Conservation (phyloP, 441 rosid genomes). For the Breynia disticha region DNA sequence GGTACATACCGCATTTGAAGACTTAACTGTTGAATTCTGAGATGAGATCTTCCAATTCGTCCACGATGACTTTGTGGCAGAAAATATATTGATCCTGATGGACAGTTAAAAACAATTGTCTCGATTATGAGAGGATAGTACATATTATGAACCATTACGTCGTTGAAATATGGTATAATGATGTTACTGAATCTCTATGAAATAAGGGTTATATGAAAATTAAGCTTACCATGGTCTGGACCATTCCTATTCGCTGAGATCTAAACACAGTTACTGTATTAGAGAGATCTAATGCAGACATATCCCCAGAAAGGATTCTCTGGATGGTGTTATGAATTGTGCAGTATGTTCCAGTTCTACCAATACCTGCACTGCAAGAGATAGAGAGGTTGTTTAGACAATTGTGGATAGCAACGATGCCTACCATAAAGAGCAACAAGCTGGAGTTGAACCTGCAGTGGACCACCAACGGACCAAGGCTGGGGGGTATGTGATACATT, state of each 20-base stretch:
- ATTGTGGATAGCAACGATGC: not conserved
- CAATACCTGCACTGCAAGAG: constrained; percentile 83
- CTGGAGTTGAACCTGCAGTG: constrained; percentile 75
- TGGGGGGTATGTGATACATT: constrained; percentile 41
- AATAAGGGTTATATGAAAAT: not conserved
- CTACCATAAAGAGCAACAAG: not conserved
- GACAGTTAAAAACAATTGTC: not conserved
- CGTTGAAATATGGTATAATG: too few relatives aligned
- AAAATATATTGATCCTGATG: constrained; percentile 68
- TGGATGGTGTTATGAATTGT: constrained; percentile 79
- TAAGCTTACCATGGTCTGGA: constrained; percentile 45
- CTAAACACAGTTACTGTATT: constrained; percentile 55
- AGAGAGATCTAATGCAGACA: constrained; percentile 68
- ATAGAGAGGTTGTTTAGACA: not conserved
- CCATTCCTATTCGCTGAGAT: constrained; percentile 82
- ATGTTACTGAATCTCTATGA: not conserved
- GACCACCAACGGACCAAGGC: constrained; percentile 72
- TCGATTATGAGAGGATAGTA: not conserved
- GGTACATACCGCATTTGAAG: not conserved
- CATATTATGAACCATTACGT: not conserved
- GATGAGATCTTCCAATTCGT: constrained; percentile 56
- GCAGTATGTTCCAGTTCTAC: constrained; percentile 94
- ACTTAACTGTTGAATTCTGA: constrained; percentile 24
- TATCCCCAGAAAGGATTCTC: constrained; percentile 77
- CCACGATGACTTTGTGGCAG: constrained; percentile 62